phyloP scores from a whole-genome alignment of 805 yeast genomes.

The Ogataea parapolymorpha region DNA sequence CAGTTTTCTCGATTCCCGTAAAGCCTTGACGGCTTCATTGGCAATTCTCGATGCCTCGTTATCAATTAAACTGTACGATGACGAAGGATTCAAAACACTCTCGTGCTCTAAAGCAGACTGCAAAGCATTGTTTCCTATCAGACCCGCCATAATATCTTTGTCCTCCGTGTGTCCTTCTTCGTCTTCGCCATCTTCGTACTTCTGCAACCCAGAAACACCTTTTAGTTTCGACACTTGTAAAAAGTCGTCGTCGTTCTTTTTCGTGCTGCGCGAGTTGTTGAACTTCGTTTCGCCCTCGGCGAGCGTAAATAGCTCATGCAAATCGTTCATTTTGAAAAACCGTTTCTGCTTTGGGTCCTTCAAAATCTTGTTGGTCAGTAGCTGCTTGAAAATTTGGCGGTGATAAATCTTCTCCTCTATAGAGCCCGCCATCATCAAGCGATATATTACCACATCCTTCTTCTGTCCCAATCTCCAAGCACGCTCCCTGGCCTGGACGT shows the following conservation, averaged over 20 bases:
- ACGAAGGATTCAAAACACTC: slow-evolving; percentile 49
- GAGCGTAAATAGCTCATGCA: slow-evolving; percentile 83
- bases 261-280: slow-evolving; percentile 50
- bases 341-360: slow-evolving; percentile 94
- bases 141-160: slow-evolving; percentile 65
- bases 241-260: slow-evolving; percentile 58
- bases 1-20: slow-evolving; percentile 56
- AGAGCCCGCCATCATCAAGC: slow-evolving; percentile 91
- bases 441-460: slow-evolving; percentile 82
- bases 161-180: slow-evolving; percentile 49
- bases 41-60: slow-evolving; percentile 62
- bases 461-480: slow-evolving; percentile 98
- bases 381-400: slow-evolving; percentile 93
- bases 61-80: slow-evolving; percentile 54
- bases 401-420: slow-evolving; percentile 97
- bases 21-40: slow-evolving; percentile 57
- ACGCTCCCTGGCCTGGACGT: slow-evolving; percentile 92
- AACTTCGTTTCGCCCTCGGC: slow-evolving; percentile 70
- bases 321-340: slow-evolving; percentile 87
- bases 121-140: slow-evolving; percentile 62
- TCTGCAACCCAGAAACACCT: slow-evolving; percentile 74
- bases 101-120: slow-evolving; percentile 80
- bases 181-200: slow-evolving; percentile 49
- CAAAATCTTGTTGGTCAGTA: slow-evolving; percentile 85
- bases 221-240: slow-evolving; percentile 55